These are phyloP conservation scores for Ophiostoma perfectum DNA, from an alignment of 2,329 filamentous ascomycete species.

Conservation along the genomic window DNA sequence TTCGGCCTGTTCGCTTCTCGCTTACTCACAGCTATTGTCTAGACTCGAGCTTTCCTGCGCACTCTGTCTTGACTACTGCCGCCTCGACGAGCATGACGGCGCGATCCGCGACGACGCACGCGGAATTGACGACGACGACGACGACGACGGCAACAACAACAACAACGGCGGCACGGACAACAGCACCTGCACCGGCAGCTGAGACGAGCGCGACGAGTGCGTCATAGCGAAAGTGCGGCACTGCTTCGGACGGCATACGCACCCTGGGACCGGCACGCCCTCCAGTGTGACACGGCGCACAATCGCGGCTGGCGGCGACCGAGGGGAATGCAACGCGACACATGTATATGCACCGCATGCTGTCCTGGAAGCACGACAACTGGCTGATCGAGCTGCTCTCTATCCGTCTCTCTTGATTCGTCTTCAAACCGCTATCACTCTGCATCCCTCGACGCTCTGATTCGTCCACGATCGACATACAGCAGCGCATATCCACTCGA, in stretches of 20 bases:
- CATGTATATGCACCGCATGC: background rate
- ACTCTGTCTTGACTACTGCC: background rate
- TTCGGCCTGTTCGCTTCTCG: background rate
- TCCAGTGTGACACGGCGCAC: background rate
- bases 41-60: background rate
- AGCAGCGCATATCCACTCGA: background rate
- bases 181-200: background rate
- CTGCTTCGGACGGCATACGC: background rate
- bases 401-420: background rate
- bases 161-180: background rate
- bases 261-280: background rate
- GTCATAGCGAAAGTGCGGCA: background rate
- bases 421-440: background rate
- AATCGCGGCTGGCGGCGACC: background rate
- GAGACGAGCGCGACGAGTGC: background rate
- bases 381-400: background rate
- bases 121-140: conserved; percentile 10
- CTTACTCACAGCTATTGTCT: too few species aligned
- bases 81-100: conserved; percentile 3
- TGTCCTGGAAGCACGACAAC: background rate
- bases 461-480: conserved; percentile 8
- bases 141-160: background rate
- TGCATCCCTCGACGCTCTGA: background rate
- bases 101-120: conserved; percentile 10
- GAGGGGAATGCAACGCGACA: background rate